phyloP scores from a whole-genome alignment of 306 rosid genomes.

The Vigna hirtella region DNA sequence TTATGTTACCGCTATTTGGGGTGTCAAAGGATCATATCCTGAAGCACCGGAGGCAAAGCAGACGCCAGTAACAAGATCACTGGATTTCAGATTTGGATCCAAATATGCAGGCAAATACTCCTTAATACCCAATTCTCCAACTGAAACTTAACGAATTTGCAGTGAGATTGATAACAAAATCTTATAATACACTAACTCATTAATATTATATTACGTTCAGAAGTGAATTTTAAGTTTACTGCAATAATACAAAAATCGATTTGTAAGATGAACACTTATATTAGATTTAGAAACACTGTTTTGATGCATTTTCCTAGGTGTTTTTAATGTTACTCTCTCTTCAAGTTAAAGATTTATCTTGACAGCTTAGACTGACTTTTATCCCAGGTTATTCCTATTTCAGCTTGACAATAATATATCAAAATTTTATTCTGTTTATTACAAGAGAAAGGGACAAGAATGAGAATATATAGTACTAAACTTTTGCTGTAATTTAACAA shows the following conservation, averaged over 20 bases:
- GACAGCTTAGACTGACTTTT: not conserved
- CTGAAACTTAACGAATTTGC: constrained; percentile 44
- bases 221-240: too few relatives aligned
- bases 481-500: too few relatives aligned
- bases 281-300: not conserved
- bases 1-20: constrained; percentile 57
- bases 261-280: too few relatives aligned
- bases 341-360: not conserved
- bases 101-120: constrained; percentile 66
- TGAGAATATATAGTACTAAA: not conserved
- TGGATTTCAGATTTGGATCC: constrained; percentile 59
- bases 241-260: too few relatives aligned
- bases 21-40: constrained; percentile 83
- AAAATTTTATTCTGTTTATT: not conserved
- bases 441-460: not conserved
- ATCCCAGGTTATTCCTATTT: not conserved
- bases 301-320: not conserved
- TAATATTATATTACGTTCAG: too few relatives aligned
- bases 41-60: constrained; percentile 88
- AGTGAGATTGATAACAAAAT: not conserved
- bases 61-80: constrained; percentile 70
- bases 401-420: not conserved
- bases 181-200: not conserved
- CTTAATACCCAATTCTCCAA: constrained; percentile 67
- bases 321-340: not conserved